Percentiles rank a stretch among this genome's conserved stretches.
Conservation (phyloP, 2,329 filamentous ascomycete genomes). For the Trichoderma hamatum region DNA sequence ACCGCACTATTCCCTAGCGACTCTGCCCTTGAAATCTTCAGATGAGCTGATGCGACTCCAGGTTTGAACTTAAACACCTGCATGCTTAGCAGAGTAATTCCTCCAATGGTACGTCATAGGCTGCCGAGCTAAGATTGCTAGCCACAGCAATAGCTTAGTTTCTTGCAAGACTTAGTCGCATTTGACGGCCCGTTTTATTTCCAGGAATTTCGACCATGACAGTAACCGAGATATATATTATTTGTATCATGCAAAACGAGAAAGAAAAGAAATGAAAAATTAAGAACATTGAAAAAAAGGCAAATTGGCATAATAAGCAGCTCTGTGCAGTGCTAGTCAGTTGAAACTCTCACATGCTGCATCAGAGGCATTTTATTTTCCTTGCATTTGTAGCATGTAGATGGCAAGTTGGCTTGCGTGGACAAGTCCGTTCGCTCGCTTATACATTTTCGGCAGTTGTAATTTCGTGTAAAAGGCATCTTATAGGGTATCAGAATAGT, state of each 20-base stretch:
- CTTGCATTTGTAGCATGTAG: background rate
- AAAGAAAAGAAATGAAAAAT: background rate
- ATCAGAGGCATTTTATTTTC: background rate
- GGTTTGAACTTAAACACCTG: background rate
- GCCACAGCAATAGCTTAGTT: background rate
- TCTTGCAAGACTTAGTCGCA: background rate
- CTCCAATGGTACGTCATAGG: background rate
- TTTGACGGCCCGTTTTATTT: background rate
- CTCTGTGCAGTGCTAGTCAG: background rate
- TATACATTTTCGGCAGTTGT: slow-evolving; percentile 10
- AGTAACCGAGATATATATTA: background rate
- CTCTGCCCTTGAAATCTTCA: background rate
- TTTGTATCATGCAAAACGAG: background rate
- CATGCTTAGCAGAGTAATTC: background rate
- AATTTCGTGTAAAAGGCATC: background rate
- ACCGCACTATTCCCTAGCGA: slow-evolving; percentile 7
- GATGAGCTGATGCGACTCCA: background rate
- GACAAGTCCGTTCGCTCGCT: background rate
- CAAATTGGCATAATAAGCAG: background rate
- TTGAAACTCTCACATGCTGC: background rate
- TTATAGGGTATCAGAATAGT: background rate
- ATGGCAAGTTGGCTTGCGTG: background rate
- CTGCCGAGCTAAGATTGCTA: background rate
- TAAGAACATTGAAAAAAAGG: background rate
- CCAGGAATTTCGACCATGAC: background rate